A percentile compares a stretch with the other conserved stretches of the same genome.
Evolutionary conservation across 202 grass and related monocot species (phyloP).

Genomic region (Musa balbisiana): DNA sequence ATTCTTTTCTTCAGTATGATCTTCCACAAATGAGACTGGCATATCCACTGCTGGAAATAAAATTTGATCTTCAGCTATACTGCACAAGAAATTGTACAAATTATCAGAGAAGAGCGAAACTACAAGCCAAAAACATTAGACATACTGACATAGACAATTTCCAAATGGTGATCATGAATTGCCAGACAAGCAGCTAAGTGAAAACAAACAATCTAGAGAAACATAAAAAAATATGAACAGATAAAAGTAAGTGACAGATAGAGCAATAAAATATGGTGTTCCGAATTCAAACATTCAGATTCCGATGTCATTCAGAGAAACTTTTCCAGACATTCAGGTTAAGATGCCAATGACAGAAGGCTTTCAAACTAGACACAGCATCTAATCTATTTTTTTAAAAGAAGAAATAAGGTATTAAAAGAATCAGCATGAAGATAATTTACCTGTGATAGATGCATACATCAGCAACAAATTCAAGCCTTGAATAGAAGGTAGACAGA

Average conservation of each 20-base stretch:
- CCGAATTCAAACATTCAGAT: too few species aligned
- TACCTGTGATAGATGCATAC: slow-evolving; percentile 91
- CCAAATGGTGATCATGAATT: too few species aligned
- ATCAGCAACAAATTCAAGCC: slow-evolving; percentile 75
- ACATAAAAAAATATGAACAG: too few species aligned
- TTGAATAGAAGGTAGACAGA: slow-evolving; percentile 52
- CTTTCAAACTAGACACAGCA: neutral
- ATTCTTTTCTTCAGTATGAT: slow-evolving; percentile 72
- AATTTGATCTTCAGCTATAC: slow-evolving; percentile 84
- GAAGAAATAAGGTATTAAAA: neutral
- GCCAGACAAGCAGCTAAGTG: too few species aligned
- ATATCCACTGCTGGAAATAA: slow-evolving; percentile 82
- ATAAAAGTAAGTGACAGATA: too few species aligned
- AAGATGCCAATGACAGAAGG: too few species aligned
- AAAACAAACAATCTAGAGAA: too few species aligned
- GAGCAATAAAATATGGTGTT: too few species aligned
- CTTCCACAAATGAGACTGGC: slow-evolving; percentile 69
- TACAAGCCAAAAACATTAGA: too few species aligned
- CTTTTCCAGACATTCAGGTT: too few species aligned
- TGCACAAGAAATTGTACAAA: slow-evolving; percentile 22
- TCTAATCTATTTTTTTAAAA: neutral
- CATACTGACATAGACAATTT: too few species aligned
- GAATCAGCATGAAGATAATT: neutral
- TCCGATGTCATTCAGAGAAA: too few species aligned
- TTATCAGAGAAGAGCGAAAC: neutral